A percentile compares a stretch with the other conserved stretches of the same genome.
These are phyloP conservation scores for Cucurbitaria berberidis DNA, from an alignment of 2,329 filamentous ascomycete genomes.

Conservation along the genomic window DNA sequence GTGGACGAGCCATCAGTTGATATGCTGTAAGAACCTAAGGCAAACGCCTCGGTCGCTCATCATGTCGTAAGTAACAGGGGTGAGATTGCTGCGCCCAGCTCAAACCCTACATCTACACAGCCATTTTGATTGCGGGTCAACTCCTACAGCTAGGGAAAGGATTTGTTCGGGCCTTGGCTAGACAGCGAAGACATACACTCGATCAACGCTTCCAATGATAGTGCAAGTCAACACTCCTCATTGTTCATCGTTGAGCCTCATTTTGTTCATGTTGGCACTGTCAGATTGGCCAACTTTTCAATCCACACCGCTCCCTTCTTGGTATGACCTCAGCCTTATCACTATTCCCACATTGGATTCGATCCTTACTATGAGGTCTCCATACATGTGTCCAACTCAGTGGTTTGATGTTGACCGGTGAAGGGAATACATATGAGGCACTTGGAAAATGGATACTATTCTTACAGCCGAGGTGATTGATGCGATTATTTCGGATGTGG, in stretches of 20 bases:
- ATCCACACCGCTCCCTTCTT: conserved; percentile 8
- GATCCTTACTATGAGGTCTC: background rate
- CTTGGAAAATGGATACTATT: background rate
- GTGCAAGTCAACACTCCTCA: background rate
- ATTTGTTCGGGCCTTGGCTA: background rate
- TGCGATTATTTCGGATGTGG: background rate
- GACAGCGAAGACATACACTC: conserved; percentile 1
- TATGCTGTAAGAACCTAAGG: background rate
- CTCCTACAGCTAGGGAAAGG: background rate
- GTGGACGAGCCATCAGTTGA: background rate
- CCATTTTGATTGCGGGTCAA: background rate
- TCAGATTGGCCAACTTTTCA: conserved; percentile 4
- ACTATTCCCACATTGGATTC: background rate
- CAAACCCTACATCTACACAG: background rate
- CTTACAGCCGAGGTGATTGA: background rate
- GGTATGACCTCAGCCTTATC: conserved; percentile 5
- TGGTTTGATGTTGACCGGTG: background rate
- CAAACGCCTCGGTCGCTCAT: background rate
- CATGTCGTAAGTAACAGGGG: background rate
- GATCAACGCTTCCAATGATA: background rate
- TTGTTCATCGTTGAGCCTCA: conserved; percentile 1
- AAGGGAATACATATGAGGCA: background rate
- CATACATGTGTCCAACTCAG: background rate
- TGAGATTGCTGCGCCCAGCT: background rate
- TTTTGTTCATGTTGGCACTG: conserved; percentile 5